Conservation (phyloP, 2,329 filamentous ascomycete species). For the Mycocentrospora acerina region DNA sequence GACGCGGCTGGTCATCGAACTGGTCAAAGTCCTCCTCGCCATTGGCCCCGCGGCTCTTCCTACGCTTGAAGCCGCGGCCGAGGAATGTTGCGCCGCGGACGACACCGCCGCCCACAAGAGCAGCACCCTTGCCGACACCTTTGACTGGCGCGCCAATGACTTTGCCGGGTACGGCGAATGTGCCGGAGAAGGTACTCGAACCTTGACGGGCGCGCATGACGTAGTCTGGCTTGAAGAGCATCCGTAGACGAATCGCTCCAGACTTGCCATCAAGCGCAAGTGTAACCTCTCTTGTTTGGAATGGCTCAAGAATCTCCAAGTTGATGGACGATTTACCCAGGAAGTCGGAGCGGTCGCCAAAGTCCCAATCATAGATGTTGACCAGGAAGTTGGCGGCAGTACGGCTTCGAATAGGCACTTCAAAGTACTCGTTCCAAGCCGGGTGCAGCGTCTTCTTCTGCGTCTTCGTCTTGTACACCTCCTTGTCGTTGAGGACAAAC, state of each 20-base stretch:
- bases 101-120: constrained; percentile 73
- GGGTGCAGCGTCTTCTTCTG: constrained; percentile 97
- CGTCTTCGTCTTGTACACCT: constrained; percentile 91
- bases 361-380: constrained; percentile 93
- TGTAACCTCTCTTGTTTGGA: constrained; percentile 73
- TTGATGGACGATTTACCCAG: constrained; percentile 77
- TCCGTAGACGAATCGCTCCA: constrained; percentile 75
- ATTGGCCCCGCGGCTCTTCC: constrained; percentile 58
- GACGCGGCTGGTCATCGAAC: constrained; percentile 47
- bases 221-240: constrained; percentile 92
- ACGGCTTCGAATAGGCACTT: constrained; percentile 76
- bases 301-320: constrained; percentile 79
- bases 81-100: constrained; percentile 90
- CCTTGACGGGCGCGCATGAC: constrained; percentile 84
- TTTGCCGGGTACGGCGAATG: constrained; percentile 82
- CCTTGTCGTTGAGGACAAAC: constrained; percentile 84
- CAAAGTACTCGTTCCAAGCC: constrained; percentile 95
- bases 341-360: constrained; percentile 90
- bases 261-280: constrained; percentile 86
- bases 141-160: constrained; percentile 97
- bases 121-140: constrained; percentile 76
- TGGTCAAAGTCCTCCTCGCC: constrained; percentile 44
- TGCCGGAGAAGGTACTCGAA: constrained; percentile 88
- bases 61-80: constrained; percentile 76
- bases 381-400: constrained; percentile 81